phyloP scores from a whole-genome alignment of 129 eudicot species.

The Pittosporum tobira region DNA sequence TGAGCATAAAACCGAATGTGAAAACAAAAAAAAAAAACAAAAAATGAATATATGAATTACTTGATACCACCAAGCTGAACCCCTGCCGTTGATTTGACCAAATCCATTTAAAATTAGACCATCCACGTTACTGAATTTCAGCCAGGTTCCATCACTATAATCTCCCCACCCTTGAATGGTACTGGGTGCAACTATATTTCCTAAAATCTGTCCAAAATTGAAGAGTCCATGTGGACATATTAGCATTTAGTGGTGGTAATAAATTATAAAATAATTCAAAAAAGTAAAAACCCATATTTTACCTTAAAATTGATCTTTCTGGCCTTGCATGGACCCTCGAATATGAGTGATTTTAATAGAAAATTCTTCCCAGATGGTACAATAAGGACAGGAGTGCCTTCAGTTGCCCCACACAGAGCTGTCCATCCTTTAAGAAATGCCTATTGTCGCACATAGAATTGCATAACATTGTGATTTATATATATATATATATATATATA shows the following conservation, averaged over 20 bases:
- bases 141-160: constrained; percentile 21
- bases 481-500: no score
- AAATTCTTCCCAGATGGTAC: neutral
- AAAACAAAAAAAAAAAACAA: no score
- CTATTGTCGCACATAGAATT: neutral
- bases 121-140: constrained; percentile 19
- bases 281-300: no score
- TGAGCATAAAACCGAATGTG: no score
- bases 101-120: constrained; percentile 34
- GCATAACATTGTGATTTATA: no score
- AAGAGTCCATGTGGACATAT: neutral
- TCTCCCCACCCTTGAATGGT: no score
- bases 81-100: constrained; percentile 37
- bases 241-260: no score
- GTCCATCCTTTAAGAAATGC: neutral
- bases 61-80: constrained; percentile 35
- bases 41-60: no score
- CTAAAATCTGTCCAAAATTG: constrained; percentile 22
- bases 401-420: neutral
- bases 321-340: neutral
- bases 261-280: no score
- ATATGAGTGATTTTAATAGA: neutral
- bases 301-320: neutral
- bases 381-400: neutral
- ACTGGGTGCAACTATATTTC: constrained; percentile 33